Percentiles rank a stretch among this genome's conserved stretches.
Conservation (phyloP, 1,284 basidiomycete species). For the Cryptococcus sp. region DNA sequence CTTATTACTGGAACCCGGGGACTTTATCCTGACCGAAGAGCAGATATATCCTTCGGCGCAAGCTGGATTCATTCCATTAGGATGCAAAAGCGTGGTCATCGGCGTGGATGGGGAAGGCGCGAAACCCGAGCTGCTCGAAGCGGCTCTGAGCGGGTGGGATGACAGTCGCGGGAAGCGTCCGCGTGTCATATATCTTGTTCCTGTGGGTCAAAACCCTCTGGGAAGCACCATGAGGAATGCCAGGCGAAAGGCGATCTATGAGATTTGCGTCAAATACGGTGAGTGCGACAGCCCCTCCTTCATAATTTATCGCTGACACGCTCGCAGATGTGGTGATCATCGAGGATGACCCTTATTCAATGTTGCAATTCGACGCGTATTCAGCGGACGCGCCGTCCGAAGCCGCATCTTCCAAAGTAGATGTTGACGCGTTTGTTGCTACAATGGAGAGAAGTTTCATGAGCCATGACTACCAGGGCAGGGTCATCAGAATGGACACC, state of each 20-base stretch:
- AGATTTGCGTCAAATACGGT: conserved; percentile 69
- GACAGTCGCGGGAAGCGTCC: conserved; percentile 51
- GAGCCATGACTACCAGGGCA: conserved; percentile 52
- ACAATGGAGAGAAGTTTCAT: conserved; percentile 65
- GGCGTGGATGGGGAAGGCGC: conserved; percentile 71
- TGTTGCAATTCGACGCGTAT: conserved; percentile 55
- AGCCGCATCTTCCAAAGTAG: conserved; percentile 13
- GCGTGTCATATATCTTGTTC: conserved; percentile 64
- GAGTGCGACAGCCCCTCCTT: neutral
- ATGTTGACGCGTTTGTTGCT: conserved; percentile 32
- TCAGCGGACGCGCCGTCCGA: neutral
- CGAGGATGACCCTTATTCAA: conserved; percentile 78
- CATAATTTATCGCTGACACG: neutral
- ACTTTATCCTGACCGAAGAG: conserved; percentile 64
- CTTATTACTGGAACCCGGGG: conserved; percentile 70
- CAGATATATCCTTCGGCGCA: conserved; percentile 52
- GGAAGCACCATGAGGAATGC: conserved; percentile 64
- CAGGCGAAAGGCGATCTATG: conserved; percentile 74
- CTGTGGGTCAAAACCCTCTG: conserved; percentile 65
- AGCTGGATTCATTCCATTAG: conserved; percentile 32
- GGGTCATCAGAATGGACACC: conserved; percentile 46
- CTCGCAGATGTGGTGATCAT: conserved; percentile 64
- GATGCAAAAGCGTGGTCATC: conserved; percentile 49
- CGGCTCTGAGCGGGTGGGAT: conserved; percentile 67
- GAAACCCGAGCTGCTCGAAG: conserved; percentile 62